Evolutionary conservation across 208 protist species (phyloP).

Genomic region (Trypanosoma mega): DNA sequence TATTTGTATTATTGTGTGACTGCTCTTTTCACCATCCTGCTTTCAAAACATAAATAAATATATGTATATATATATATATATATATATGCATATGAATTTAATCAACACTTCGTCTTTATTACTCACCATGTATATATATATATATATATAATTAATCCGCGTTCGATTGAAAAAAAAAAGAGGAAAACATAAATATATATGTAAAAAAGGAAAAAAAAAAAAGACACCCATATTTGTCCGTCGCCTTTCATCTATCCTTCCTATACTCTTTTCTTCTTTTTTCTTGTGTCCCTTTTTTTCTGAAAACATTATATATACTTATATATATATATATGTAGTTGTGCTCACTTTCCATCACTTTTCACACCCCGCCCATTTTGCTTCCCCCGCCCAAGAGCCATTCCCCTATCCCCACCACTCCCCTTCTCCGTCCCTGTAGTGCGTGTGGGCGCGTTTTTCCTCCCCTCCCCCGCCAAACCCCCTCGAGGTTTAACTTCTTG

Average conservation of each 20-base stretch:
- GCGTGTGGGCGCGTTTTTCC: too few relatives aligned
- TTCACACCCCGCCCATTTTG: too few relatives aligned
- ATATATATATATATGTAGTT: background rate
- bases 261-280: background rate
- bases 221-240: background rate
- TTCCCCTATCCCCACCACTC: too few relatives aligned
- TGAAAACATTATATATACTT: background rate
- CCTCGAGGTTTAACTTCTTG: too few relatives aligned
- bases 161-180: conserved; percentile 2
- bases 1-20: too few relatives aligned
- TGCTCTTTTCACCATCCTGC: background rate
- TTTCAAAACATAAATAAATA: background rate
- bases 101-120: too few relatives aligned
- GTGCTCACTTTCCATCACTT: background rate
- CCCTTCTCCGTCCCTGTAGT: too few relatives aligned
- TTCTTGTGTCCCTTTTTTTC: background rate
- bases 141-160: background rate
- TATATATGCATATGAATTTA: background rate
- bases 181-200: background rate
- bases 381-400: too few relatives aligned
- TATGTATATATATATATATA: background rate
- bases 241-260: background rate
- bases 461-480: too few relatives aligned
- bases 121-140: background rate
- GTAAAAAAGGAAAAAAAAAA: conserved; percentile 14